Percentiles rank a stretch among this genome's conserved stretches.
These are phyloP conservation scores for Kodamaea hsintzibuensis DNA, from an alignment of 805 yeast genomes.

Conservation along the genomic window DNA sequence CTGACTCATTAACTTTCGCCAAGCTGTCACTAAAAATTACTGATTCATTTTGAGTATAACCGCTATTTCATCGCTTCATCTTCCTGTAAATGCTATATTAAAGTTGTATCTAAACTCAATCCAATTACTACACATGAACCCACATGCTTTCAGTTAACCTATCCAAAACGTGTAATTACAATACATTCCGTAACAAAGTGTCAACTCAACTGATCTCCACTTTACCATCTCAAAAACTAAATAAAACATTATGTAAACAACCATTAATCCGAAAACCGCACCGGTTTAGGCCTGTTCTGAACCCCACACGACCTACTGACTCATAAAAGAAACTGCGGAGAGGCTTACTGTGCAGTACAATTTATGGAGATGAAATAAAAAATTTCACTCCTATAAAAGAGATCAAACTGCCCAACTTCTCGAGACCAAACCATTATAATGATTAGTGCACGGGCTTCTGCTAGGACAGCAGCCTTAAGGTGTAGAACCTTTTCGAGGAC, in stretches of 20 bases:
- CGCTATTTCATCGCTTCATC: too few species aligned
- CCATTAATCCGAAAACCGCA: not conserved
- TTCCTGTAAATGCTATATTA: too few species aligned
- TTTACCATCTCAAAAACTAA: not conserved
- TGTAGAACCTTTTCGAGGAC: conserved; percentile 18
- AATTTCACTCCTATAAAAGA: not conserved
- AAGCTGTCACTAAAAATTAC: not conserved
- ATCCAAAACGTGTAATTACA: not conserved
- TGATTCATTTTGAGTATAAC: too few species aligned
- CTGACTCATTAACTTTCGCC: not conserved
- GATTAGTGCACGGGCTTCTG: not conserved
- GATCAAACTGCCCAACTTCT: not conserved
- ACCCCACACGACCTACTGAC: not conserved
- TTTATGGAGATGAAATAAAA: not conserved
- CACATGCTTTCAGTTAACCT: too few species aligned
- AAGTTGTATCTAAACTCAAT: too few species aligned
- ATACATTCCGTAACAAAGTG: not conserved
- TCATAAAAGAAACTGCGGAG: not conserved
- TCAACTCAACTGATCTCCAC: not conserved
- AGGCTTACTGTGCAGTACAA: not conserved
- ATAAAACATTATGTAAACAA: not conserved
- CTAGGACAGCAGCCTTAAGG: not conserved
- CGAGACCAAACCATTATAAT: not conserved
- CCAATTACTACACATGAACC: too few species aligned
- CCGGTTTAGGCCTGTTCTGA: not conserved